phyloP scores from a whole-genome alignment of 352 stramenopile genomes.

The Globisporangium lucens region DNA sequence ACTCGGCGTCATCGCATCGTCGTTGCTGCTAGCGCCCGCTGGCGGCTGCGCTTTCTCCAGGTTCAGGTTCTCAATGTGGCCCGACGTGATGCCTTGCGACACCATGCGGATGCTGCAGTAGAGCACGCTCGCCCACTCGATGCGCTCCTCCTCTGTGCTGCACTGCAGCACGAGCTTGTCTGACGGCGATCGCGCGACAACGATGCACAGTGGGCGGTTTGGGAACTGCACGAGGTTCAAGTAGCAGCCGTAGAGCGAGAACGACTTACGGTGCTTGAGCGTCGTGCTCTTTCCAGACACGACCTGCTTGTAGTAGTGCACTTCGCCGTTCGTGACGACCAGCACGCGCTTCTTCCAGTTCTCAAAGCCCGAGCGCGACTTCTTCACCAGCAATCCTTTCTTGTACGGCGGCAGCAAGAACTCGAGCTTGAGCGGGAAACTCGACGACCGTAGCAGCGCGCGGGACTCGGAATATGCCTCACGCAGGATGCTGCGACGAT shows the following conservation, averaged over 20 bases:
- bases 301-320: conserved; percentile 83
- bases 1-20: background rate
- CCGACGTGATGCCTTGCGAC: conserved; percentile 79
- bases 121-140: conserved; percentile 85
- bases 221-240: conserved; percentile 79
- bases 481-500: conserved; percentile 56
- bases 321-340: conserved; percentile 75
- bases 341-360: conserved; percentile 86
- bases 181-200: conserved; percentile 76
- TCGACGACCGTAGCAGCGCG: conserved; percentile 42
- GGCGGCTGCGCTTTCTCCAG: conserved; percentile 35
- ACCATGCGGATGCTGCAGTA: conserved; percentile 88
- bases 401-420: conserved; percentile 86
- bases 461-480: conserved; percentile 57
- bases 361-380: conserved; percentile 81
- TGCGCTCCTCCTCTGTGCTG: conserved; percentile 62
- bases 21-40: background rate
- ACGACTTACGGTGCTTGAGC: conserved; percentile 84
- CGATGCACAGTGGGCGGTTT: conserved; percentile 71
- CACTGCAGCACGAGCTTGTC: conserved; percentile 85
- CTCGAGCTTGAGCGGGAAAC: conserved; percentile 65
- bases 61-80: conserved; percentile 73
- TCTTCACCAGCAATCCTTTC: conserved; percentile 76
- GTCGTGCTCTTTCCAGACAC: conserved; percentile 27
- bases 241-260: conserved; percentile 82